These are phyloP conservation scores for Pneumocystis murina DNA, from an alignment of 1,139 yeast species.

Conservation along the genomic window DNA sequence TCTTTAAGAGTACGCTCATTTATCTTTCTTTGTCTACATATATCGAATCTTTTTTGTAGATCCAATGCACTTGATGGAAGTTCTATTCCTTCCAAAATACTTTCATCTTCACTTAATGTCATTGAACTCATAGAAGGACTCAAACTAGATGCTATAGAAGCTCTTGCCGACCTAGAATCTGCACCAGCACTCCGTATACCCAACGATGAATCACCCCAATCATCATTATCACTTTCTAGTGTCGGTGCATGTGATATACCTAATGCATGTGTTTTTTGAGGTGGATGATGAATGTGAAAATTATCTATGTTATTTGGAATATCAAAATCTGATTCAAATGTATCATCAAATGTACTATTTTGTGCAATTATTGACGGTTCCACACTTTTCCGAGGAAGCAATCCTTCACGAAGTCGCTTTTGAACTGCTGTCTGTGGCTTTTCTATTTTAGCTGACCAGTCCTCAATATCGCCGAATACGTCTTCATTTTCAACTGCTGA, in stretches of 20 bases:
- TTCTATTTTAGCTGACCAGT: neutral
- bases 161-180: neutral
- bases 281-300: neutral
- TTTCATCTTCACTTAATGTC: slow-evolving; percentile 15
- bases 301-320: neutral
- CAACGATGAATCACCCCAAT: slow-evolving; percentile 9
- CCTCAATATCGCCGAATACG: neutral
- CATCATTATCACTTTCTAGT: slow-evolving; percentile 8
- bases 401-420: neutral
- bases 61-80: slow-evolving; percentile 15
- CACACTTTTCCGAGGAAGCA: neutral
- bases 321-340: neutral
- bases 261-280: neutral
- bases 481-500: neutral
- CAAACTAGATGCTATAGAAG: slow-evolving; percentile 6
- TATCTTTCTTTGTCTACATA: slow-evolving; percentile 3
- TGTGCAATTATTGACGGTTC: neutral
- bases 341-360: neutral
- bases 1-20: slow-evolving; percentile 2
- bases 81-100: slow-evolving; percentile 14
- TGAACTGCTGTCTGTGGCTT: neutral
- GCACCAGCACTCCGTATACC: slow-evolving; percentile 3
- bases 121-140: slow-evolving; percentile 6
- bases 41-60: slow-evolving; percentile 7
- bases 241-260: neutral